Evolutionary conservation across 768 basidiomycete genomes (phyloP).

Genomic region (Russula virescens): DNA sequence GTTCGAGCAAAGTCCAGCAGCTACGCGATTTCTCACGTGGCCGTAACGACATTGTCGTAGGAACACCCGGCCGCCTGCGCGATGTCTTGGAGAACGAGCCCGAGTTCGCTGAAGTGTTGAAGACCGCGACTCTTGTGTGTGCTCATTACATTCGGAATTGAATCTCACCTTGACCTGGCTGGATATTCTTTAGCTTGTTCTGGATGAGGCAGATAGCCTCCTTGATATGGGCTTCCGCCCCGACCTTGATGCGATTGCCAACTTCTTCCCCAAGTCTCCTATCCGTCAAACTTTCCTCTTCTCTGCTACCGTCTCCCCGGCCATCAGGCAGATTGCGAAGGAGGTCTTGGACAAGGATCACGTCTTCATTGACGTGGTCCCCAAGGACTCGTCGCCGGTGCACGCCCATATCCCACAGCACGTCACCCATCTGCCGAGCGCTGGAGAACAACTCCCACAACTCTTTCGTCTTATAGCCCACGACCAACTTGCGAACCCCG

Average conservation of each 20-base stretch:
- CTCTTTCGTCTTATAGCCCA: constrained; percentile 75
- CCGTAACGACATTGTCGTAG: constrained; percentile 76
- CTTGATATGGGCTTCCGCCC: constrained; percentile 90
- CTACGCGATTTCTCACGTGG: constrained; percentile 58
- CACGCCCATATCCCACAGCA: constrained; percentile 77
- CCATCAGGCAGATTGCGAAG: constrained; percentile 66
- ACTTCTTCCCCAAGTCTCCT: constrained; percentile 52
- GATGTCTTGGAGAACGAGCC: constrained; percentile 63
- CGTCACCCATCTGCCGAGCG: constrained; percentile 63
- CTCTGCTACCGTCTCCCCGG: constrained; percentile 75
- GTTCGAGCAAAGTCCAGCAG: constrained; percentile 59
- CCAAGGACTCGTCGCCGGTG: constrained; percentile 54
- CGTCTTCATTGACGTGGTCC: constrained; percentile 67
- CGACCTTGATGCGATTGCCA: constrained; percentile 70
- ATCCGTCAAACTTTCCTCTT: constrained; percentile 89
- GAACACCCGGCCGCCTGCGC: constrained; percentile 82
- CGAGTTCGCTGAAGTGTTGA: constrained; percentile 47
- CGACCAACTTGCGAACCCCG: constrained; percentile 72
- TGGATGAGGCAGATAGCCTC: constrained; percentile 91
- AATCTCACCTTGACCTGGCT: constrained; percentile 9
- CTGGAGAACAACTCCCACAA: constrained; percentile 71
- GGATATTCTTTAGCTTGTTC: constrained; percentile 51
- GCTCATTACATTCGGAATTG: neutral
- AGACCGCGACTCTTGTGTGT: constrained; percentile 54
- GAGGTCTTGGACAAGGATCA: constrained; percentile 55